These are phyloP conservation scores for Pseudogymnoascus pannorum DNA, from an alignment of 2,329 filamentous ascomycete species.

Conservation along the genomic window DNA sequence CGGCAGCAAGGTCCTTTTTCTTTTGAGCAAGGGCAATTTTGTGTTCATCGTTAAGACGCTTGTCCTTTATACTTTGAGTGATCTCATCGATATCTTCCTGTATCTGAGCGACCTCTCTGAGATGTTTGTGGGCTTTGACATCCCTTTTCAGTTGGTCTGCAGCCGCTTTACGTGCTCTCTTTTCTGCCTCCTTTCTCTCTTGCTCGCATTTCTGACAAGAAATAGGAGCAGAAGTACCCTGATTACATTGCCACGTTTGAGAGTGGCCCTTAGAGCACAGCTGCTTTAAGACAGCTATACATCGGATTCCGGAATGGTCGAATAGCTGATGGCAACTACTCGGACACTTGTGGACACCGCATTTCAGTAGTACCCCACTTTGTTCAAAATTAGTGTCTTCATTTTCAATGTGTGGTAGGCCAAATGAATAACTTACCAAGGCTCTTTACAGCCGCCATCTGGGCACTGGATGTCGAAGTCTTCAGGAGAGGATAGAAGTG, in stretches of 20 bases:
- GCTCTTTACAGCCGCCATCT: constrained; percentile 60
- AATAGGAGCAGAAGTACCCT: constrained; percentile 21
- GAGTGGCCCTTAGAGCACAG: constrained; percentile 47
- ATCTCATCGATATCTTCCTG: constrained; percentile 21
- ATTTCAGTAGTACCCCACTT: constrained; percentile 45
- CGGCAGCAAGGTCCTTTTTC: constrained; percentile 37
- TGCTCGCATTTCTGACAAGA: constrained; percentile 45
- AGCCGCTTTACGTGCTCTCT: constrained; percentile 31
- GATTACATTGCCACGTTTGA: constrained; percentile 39
- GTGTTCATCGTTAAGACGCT: constrained; percentile 38
- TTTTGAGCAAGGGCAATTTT: constrained; percentile 39
- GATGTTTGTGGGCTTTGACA: constrained; percentile 16
- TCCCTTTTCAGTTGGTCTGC: constrained; percentile 18
- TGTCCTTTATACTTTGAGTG: constrained; percentile 34
- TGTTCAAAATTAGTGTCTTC: constrained; percentile 12
- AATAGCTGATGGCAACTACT: constrained; percentile 53
- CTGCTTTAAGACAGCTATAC: constrained; percentile 35
- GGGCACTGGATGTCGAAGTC: constrained; percentile 58
- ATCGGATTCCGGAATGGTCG: constrained; percentile 48
- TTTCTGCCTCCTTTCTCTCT: constrained; percentile 39
- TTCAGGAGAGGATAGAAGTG: constrained; percentile 39
- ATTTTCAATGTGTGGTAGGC: constrained; percentile 3
- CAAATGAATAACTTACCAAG: constrained; percentile 43
- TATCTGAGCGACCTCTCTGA: constrained; percentile 17
- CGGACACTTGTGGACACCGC: constrained; percentile 51